phyloP scores from a whole-genome alignment of 805 yeast species.

The Myxozyma sirexii region DNA sequence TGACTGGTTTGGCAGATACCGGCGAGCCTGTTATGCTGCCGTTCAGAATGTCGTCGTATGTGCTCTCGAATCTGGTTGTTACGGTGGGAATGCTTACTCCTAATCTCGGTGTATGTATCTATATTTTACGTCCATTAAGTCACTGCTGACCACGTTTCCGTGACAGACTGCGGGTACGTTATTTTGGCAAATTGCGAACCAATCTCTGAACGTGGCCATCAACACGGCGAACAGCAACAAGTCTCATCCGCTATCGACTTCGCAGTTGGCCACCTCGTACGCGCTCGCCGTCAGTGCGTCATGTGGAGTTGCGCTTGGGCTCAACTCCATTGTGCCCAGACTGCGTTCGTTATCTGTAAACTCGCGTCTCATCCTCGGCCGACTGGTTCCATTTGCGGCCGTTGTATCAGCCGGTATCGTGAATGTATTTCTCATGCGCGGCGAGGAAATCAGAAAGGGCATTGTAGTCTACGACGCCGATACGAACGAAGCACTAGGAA shows the following conservation, averaged over 20 bases:
- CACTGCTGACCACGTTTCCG: neutral
- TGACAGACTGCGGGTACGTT: constrained; percentile 72
- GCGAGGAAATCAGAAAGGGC: constrained; percentile 78
- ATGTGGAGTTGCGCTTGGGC: constrained; percentile 92
- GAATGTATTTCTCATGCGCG: constrained; percentile 94
- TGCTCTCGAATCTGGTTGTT: constrained; percentile 87
- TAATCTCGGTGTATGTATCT: constrained; percentile 57
- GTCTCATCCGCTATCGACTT: constrained; percentile 82
- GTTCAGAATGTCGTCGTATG: constrained; percentile 96
- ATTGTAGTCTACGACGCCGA: constrained; percentile 46
- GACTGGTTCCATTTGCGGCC: constrained; percentile 97
- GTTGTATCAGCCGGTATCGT: constrained; percentile 97
- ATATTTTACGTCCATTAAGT: neutral
- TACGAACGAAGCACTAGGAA: constrained; percentile 53
- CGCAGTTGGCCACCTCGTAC: constrained; percentile 78
- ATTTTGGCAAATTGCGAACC: constrained; percentile 98
- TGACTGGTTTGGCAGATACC: constrained; percentile 54
- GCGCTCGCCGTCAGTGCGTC: constrained; percentile 90
- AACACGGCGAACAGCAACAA: constrained; percentile 96
- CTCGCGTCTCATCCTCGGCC: constrained; percentile 71
- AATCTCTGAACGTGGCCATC: constrained; percentile 93
- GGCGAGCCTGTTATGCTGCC: constrained; percentile 92
- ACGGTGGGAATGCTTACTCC: constrained; percentile 99
- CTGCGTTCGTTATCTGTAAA: constrained; percentile 68
- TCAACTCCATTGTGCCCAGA: constrained; percentile 87